Evolutionary conservation across 1,284 basidiomycete genomes (phyloP).

Genomic region (Trichosporon sp.): DNA sequence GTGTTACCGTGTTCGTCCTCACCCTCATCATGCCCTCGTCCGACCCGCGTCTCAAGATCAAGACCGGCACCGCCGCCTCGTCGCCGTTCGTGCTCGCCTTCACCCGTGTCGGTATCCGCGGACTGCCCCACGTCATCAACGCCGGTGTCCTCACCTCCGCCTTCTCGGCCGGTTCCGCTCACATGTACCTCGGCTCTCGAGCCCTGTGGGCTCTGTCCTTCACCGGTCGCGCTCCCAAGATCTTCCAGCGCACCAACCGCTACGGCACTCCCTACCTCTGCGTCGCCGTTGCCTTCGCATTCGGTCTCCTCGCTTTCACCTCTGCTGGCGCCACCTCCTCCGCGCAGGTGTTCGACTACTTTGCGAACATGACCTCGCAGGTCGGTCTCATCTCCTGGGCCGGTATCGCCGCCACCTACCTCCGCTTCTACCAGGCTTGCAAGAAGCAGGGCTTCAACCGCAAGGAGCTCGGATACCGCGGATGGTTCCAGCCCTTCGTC

Average conservation of each 20-base stretch:
- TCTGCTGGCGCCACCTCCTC: slow-evolving; percentile 63
- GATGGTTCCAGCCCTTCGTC: slow-evolving; percentile 61
- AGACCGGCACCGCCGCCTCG: slow-evolving; percentile 65
- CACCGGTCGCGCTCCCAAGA: slow-evolving; percentile 41
- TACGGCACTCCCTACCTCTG: slow-evolving; percentile 40
- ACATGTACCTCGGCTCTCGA: slow-evolving; percentile 58
- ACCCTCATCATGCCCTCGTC: slow-evolving; percentile 75
- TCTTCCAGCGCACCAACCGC: slow-evolving; percentile 40
- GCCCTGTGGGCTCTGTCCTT: slow-evolving; percentile 45
- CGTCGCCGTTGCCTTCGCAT: slow-evolving; percentile 67
- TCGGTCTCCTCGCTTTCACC: slow-evolving; percentile 64
- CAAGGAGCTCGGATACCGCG: slow-evolving; percentile 63
- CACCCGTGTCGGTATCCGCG: slow-evolving; percentile 70
- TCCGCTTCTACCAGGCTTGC: slow-evolving; percentile 75
- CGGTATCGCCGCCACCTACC: slow-evolving; percentile 75
- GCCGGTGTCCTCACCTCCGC: slow-evolving; percentile 65
- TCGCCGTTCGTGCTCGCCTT: slow-evolving; percentile 78
- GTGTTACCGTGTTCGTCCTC: slow-evolving; percentile 64
- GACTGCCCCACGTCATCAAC: slow-evolving; percentile 66
- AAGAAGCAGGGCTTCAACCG: slow-evolving; percentile 68
- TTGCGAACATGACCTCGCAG: slow-evolving; percentile 65
- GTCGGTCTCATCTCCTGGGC: slow-evolving; percentile 73
- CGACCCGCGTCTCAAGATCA: slow-evolving; percentile 63
- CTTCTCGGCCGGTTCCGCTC: slow-evolving; percentile 62
- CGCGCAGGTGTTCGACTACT: slow-evolving; percentile 71